Conservation (phyloP, 306 rosid genomes). For the Quercus wislizeni region DNA sequence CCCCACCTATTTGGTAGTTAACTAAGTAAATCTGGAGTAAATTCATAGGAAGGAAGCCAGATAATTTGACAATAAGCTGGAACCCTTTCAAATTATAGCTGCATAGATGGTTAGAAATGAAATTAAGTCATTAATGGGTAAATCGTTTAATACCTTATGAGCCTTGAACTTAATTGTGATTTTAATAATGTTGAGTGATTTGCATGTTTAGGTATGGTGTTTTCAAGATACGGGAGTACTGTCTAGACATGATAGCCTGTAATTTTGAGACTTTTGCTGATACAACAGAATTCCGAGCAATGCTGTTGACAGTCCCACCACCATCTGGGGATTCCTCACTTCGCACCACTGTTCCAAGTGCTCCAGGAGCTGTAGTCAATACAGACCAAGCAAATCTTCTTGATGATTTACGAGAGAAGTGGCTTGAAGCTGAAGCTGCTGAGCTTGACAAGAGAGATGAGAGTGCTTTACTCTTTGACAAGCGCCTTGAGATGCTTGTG, state of each 20-base stretch:
- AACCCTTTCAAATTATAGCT: background rate
- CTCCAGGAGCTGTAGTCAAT: constrained; percentile 77
- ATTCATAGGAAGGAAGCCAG: background rate
- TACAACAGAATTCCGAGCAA: constrained; percentile 69
- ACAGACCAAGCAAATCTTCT: constrained; percentile 77
- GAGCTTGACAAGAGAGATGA: constrained; percentile 95
- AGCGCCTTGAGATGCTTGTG: constrained; percentile 91
- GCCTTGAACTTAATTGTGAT: background rate
- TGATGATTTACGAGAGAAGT: constrained; percentile 90
- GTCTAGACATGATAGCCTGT: constrained; percentile 80
- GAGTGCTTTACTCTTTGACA: constrained; percentile 85
- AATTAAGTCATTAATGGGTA: background rate
- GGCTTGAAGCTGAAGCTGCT: constrained; percentile 98
- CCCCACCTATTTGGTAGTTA: background rate
- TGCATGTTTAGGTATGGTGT: constrained; percentile 74
- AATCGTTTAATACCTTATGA: background rate
- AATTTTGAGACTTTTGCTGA: constrained; percentile 90
- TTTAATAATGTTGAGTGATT: constrained; percentile 9
- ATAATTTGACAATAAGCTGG: background rate
- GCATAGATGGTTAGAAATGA: background rate
- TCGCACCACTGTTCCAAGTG: constrained; percentile 89
- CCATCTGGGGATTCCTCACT: constrained; percentile 93
- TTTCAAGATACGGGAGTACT: constrained; percentile 77
- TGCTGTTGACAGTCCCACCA: constrained; percentile 82
- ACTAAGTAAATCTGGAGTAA: background rate